Evolutionary conservation across 2,329 filamentous ascomycete genomes (phyloP).

Genomic region (Sclerotinia trifoliorum): DNA sequence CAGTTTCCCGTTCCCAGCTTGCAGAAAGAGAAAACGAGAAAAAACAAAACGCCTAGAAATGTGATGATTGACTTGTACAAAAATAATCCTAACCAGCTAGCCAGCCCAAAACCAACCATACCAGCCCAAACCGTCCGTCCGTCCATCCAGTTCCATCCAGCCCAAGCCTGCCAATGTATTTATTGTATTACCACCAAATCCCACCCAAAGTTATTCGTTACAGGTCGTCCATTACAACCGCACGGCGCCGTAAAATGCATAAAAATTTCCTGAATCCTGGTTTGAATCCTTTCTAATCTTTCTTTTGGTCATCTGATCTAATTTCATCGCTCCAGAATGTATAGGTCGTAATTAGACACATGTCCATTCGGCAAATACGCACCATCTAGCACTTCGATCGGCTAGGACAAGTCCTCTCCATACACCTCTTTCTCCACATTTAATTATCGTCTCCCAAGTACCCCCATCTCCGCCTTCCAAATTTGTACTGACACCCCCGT

Average conservation of each 20-base stretch:
- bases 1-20: not conserved
- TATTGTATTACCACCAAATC: slow-evolving; percentile 10
- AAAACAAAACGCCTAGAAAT: not conserved
- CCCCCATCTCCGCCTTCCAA: slow-evolving; percentile 69
- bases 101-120: not conserved
- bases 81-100: slow-evolving; percentile 6
- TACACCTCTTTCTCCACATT: slow-evolving; percentile 76
- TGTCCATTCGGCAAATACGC: slow-evolving; percentile 85
- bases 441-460: slow-evolving; percentile 87
- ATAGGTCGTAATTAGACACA: slow-evolving; percentile 35
- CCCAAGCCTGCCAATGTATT: not conserved
- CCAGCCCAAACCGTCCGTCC: not conserved
- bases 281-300: not conserved
- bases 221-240: slow-evolving; percentile 20
- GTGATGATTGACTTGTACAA: slow-evolving; percentile 11
- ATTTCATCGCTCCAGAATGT: not conserved
- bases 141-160: not conserved
- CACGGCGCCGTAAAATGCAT: slow-evolving; percentile 16
- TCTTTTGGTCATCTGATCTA: not conserved
- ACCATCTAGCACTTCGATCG: slow-evolving; percentile 82
- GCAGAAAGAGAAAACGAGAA: slow-evolving; percentile 10
- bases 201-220: slow-evolving; percentile 21
- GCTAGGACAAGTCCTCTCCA: slow-evolving; percentile 82
- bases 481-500: slow-evolving; percentile 37
- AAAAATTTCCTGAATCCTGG: slow-evolving; percentile 15